phyloP scores from a whole-genome alignment of 495 filamentous ascomycete species.

The Cercophora sp. region DNA sequence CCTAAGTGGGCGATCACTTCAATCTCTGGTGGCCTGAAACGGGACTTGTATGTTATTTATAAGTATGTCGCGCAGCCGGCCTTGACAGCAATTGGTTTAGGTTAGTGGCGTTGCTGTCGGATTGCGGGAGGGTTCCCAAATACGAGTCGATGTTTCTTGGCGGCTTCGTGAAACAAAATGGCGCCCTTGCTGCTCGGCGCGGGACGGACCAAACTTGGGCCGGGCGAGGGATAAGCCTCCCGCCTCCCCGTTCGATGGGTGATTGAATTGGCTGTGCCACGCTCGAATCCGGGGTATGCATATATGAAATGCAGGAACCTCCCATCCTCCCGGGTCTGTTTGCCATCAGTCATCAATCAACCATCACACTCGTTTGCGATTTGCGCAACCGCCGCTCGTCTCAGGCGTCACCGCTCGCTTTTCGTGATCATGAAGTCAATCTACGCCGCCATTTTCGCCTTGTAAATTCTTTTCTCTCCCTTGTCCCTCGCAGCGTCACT shows the following conservation, averaged over 20 bases:
- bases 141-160: background rate
- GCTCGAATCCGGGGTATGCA: background rate
- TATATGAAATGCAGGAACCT: slow-evolving; percentile 11
- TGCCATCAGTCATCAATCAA: background rate
- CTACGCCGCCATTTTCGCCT: too few relatives aligned
- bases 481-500: too few relatives aligned
- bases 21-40: too few relatives aligned
- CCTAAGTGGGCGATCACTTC: background rate
- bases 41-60: background rate
- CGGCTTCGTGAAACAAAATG: background rate
- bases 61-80: background rate
- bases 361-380: background rate
- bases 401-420: too few relatives aligned
- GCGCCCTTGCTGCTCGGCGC: background rate
- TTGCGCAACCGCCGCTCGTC: too few relatives aligned
- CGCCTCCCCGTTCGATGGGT: too few relatives aligned
- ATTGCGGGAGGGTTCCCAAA: background rate
- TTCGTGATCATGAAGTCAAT: too few relatives aligned
- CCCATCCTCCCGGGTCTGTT: background rate
- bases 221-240: background rate
- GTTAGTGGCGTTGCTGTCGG: too few relatives aligned
- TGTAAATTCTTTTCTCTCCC: too few relatives aligned
- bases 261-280: too few relatives aligned
- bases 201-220: background rate
- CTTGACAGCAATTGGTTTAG: background rate